Percentiles rank a stretch among this genome's conserved stretches.
Conservation (phyloP, 176 grass and related monocot genomes). For the Aegilops sharonensis region DNA sequence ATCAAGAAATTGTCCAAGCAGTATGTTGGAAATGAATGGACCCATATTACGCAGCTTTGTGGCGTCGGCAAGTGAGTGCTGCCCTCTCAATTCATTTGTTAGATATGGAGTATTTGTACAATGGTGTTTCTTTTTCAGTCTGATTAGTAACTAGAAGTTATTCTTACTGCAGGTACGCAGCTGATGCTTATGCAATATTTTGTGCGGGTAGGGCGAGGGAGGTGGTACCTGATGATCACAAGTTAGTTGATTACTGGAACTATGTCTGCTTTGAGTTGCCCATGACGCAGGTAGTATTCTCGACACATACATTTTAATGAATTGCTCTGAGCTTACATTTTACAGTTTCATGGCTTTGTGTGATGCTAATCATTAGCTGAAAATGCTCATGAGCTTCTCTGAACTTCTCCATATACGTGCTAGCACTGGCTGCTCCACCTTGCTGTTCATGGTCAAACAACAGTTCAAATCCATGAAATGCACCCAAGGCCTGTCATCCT, state of each 20-base stretch:
- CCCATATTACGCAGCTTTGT: constrained; percentile 56
- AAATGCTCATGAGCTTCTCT: neutral
- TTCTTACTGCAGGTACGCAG: too few relatives aligned
- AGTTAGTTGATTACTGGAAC: too few relatives aligned
- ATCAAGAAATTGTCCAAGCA: constrained; percentile 52
- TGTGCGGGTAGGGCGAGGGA: too few relatives aligned
- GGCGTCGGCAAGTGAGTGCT: constrained; percentile 74
- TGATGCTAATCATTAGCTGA: neutral
- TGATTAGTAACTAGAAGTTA: too few relatives aligned
- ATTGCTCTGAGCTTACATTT: constrained; percentile 6
- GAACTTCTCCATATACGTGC: neutral
- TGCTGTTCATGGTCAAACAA: neutral
- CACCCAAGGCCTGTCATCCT: neutral
- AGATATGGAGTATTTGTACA: too few relatives aligned
- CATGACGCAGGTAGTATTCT: neutral
- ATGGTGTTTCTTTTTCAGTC: too few relatives aligned
- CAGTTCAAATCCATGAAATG: neutral
- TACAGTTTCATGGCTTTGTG: neutral
- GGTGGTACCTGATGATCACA: too few relatives aligned
- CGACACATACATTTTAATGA: neutral
- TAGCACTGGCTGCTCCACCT: neutral
- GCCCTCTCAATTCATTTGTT: too few relatives aligned
- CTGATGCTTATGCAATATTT: too few relatives aligned
- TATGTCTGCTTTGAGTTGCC: too few relatives aligned
- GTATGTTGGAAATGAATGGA: constrained; percentile 58